Conservation (phyloP, 441 rosid genomes). For the Mallotus repandus region DNA sequence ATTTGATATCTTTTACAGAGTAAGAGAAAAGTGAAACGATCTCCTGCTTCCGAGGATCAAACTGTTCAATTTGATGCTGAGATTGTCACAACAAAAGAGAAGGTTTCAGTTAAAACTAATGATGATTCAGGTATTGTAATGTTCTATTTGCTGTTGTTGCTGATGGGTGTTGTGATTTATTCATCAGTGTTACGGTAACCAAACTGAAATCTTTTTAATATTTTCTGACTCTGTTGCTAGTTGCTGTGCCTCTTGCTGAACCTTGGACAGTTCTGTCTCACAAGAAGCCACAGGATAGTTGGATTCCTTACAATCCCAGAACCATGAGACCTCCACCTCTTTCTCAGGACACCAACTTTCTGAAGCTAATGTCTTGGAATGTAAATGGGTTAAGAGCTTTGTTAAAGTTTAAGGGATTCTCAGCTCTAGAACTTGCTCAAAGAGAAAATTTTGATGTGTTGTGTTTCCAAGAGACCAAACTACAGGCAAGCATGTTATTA, state of each 20-base stretch:
- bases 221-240: conserved; percentile 25
- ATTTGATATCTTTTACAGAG: conserved; percentile 33
- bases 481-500: conserved; percentile 54
- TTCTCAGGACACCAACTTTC: conserved; percentile 38
- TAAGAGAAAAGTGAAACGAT: conserved; percentile 42
- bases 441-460: conserved; percentile 80
- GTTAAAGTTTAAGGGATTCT: conserved; percentile 66
- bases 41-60: conserved; percentile 23
- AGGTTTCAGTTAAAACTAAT: conserved; percentile 30
- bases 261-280: conserved; percentile 90
- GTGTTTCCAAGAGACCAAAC: conserved; percentile 96
- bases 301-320: conserved; percentile 80
- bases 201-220: neutral
- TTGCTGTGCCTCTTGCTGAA: conserved; percentile 44
- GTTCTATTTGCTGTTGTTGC: too few relatives aligned
- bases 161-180: neutral
- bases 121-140: conserved; percentile 35
- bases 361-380: conserved; percentile 87
- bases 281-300: conserved; percentile 88
- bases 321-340: conserved; percentile 72
- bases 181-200: neutral
- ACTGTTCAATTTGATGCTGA: conserved; percentile 34
- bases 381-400: conserved; percentile 91
- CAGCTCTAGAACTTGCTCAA: conserved; percentile 75
- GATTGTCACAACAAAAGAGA: conserved; percentile 31